Evolutionary conservation across 139 green algal species (phyloP).

Genomic region (Raphidocelis subcapitata): DNA sequence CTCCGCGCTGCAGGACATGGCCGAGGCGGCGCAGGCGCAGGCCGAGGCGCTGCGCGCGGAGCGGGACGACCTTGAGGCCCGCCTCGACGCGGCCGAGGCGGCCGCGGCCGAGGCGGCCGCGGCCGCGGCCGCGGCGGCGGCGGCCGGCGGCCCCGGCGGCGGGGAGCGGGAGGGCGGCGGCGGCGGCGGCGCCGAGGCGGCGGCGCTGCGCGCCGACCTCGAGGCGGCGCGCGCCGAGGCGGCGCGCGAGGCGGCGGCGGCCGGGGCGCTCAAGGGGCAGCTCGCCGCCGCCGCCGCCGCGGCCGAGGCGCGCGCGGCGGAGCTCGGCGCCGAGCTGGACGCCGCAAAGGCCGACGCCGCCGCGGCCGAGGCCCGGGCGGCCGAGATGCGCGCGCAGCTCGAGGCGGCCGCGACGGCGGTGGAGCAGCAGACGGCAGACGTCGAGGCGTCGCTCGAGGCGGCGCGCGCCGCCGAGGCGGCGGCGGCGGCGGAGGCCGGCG

Average conservation of each 20-base stretch:
- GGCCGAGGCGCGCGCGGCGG: background rate
- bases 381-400: background rate
- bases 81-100: background rate
- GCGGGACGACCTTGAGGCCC: background rate
- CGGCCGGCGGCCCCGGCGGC: background rate
- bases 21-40: background rate
- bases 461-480: background rate
- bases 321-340: background rate
- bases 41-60: background rate
- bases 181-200: background rate
- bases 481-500: background rate
- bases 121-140: background rate
- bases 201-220: background rate
- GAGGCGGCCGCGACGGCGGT: background rate
- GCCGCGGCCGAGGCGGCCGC: background rate
- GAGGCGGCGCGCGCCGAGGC: background rate
- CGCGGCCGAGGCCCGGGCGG: background rate
- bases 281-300: background rate
- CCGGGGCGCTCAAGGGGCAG: background rate
- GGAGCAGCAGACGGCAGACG: background rate
- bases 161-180: background rate
- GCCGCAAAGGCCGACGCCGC: background rate
- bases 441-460: background rate
- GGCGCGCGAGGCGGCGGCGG: background rate
- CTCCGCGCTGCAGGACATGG: too few relatives aligned